phyloP scores from a whole-genome alignment of 176 grass and related monocot species.

The Calamus simplicifolius region DNA sequence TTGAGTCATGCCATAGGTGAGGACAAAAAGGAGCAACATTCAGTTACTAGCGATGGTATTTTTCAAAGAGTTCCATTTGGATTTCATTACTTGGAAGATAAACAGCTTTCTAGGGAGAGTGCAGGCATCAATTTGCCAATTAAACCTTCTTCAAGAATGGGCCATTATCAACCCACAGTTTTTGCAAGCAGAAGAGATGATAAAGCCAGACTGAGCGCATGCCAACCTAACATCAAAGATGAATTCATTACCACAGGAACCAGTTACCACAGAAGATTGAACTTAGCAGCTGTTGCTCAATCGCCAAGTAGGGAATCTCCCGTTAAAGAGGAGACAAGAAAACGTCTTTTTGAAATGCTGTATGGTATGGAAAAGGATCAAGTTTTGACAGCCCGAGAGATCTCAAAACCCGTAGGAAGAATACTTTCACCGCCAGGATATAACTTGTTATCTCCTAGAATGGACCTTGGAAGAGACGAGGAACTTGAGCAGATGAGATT shows the following conservation, averaged over 20 bases:
- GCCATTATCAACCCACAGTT: slow-evolving; percentile 23
- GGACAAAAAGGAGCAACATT: not conserved
- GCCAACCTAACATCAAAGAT: slow-evolving; percentile 34
- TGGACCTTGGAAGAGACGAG: slow-evolving; percentile 22
- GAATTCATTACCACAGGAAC: slow-evolving; percentile 24
- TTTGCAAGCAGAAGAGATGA: slow-evolving; percentile 22
- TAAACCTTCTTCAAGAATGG: slow-evolving; percentile 31
- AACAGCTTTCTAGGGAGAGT: slow-evolving; percentile 25
- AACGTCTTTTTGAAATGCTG: slow-evolving; percentile 61
- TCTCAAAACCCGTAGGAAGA: slow-evolving; percentile 47
- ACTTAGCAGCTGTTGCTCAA: too few relatives aligned
- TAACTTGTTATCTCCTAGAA: slow-evolving; percentile 32
- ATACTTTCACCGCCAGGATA: slow-evolving; percentile 48
- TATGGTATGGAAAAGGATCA: slow-evolving; percentile 25
- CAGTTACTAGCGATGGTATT: slow-evolving; percentile 13
- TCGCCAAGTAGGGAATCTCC: slow-evolving; percentile 16
- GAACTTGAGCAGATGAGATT: slow-evolving; percentile 24
- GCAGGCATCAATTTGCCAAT: slow-evolving; percentile 36
- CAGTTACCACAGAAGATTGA: not conserved
- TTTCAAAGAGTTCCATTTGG: too few relatives aligned
- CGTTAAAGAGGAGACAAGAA: slow-evolving; percentile 62
- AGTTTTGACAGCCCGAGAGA: slow-evolving; percentile 25
- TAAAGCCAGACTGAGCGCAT: slow-evolving; percentile 15
- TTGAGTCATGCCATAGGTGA: slow-evolving; percentile 6
- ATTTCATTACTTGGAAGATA: too few relatives aligned